These are phyloP conservation scores for Thelonectria blattea DNA, from an alignment of 2,329 filamentous ascomycete species.

Conservation along the genomic window DNA sequence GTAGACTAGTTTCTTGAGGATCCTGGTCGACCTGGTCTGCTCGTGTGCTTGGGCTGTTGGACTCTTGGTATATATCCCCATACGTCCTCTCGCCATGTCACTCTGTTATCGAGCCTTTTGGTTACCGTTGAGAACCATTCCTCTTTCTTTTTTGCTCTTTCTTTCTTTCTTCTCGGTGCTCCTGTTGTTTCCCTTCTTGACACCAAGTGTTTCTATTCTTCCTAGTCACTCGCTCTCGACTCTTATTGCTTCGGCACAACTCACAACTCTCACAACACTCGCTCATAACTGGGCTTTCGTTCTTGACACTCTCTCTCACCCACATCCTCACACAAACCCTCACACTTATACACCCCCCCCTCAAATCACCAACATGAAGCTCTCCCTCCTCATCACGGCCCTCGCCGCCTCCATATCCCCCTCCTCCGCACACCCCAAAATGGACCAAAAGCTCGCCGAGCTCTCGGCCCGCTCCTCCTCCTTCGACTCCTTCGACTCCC, in stretches of 20 bases:
- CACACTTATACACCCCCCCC: background rate
- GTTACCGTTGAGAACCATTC: slow-evolving; percentile 2
- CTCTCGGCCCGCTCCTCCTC: slow-evolving; percentile 25
- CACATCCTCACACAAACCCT: background rate
- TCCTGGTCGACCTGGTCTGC: background rate
- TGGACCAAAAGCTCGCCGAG: slow-evolving; percentile 33
- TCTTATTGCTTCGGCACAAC: background rate
- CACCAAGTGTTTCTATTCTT: background rate
- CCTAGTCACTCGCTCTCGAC: background rate
- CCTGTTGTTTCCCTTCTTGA: background rate
- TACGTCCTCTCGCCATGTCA: background rate
- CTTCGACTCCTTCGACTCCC: slow-evolving; percentile 25
- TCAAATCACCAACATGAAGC: slow-evolving; percentile 39
- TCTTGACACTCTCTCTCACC: background rate
- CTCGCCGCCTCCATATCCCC: slow-evolving; percentile 27
- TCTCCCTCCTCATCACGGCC: slow-evolving; percentile 30
- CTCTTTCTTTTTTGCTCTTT: slow-evolving; percentile 2
- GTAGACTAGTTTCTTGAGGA: background rate
- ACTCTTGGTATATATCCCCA: slow-evolving; percentile 5
- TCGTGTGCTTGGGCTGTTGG: too few species aligned
- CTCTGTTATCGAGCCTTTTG: background rate
- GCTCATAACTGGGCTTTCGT: background rate
- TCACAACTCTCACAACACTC: background rate
- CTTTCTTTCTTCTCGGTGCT: background rate
- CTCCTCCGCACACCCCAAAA: slow-evolving; percentile 29